These are phyloP conservation scores for Tilletia indica DNA, from an alignment of 1,284 basidiomycete species.

Conservation along the genomic window DNA sequence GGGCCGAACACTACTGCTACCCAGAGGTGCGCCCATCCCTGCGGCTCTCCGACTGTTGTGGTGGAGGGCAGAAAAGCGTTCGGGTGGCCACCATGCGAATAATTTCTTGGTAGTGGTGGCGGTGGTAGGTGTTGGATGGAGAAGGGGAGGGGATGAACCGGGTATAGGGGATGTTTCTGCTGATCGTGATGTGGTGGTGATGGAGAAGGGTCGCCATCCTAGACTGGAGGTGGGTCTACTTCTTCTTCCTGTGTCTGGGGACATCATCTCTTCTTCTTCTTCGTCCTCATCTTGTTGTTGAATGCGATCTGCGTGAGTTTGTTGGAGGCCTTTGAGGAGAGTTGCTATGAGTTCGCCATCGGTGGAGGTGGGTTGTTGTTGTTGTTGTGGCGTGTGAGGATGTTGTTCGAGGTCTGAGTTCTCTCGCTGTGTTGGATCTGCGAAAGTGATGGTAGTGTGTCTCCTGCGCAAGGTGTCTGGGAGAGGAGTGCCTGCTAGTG, in stretches of 20 bases:
- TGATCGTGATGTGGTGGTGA: neutral
- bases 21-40: too few species aligned
- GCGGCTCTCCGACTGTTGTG: too few species aligned
- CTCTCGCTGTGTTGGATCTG: neutral
- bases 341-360: neutral
- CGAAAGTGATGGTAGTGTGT: slow-evolving; percentile 3
- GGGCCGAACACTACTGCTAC: too few species aligned
- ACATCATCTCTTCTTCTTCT: neutral
- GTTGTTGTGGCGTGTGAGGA: neutral
- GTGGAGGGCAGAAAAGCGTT: too few species aligned
- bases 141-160: neutral
- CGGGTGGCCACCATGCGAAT: too few species aligned
- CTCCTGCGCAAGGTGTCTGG: neutral
- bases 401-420: neutral
- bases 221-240: neutral
- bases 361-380: neutral
- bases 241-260: neutral
- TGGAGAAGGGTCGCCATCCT: too few species aligned
- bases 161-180: neutral
- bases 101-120: neutral
- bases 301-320: neutral
- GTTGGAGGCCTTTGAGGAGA: neutral
- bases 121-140: neutral
- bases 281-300: neutral
- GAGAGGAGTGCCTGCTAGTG: too few species aligned